phyloP scores from a whole-genome alignment of 495 filamentous ascomycete species.

The Xylona heveae region DNA sequence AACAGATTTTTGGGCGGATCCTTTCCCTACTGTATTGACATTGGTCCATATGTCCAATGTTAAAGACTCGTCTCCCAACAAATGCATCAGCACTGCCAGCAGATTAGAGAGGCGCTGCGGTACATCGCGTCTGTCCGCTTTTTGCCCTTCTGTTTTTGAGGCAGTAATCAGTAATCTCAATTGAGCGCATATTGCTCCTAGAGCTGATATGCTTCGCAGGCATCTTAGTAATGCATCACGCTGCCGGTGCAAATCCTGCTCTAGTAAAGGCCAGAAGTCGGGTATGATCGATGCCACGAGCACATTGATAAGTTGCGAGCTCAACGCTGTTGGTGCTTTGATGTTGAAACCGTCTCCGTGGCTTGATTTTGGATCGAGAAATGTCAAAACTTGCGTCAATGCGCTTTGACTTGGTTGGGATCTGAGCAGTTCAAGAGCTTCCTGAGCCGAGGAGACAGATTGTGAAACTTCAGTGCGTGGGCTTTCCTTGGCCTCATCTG shows the following conservation, averaged over 20 bases:
- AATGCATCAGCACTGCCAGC: conserved; percentile 24
- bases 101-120: conserved; percentile 20
- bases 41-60: conserved; percentile 31
- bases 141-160: conserved; percentile 14
- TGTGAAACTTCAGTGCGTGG: too few species aligned
- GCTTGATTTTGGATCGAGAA: conserved; percentile 23
- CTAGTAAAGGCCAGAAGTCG: conserved; percentile 50
- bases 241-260: conserved; percentile 8
- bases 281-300: conserved; percentile 50
- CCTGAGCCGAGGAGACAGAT: conserved; percentile 21
- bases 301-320: conserved; percentile 46
- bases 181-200: conserved; percentile 44
- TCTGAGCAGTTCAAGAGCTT: conserved; percentile 39
- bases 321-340: conserved; percentile 34
- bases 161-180: conserved; percentile 30
- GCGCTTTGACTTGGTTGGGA: conserved; percentile 38
- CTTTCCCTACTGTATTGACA: conserved; percentile 15
- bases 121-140: conserved; percentile 15
- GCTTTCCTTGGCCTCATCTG: too few species aligned
- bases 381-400: conserved; percentile 28
- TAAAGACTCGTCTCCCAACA: conserved; percentile 34
- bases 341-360: conserved; percentile 29
- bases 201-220: conserved; percentile 47
- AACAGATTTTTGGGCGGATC: conserved; percentile 20
- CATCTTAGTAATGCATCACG: conserved; percentile 34